Evolutionary conservation across 257 asterid genomes (phyloP), one percentile per base, ranked within the genome.

Genomic region (Solanum clarkiae): DNA sequence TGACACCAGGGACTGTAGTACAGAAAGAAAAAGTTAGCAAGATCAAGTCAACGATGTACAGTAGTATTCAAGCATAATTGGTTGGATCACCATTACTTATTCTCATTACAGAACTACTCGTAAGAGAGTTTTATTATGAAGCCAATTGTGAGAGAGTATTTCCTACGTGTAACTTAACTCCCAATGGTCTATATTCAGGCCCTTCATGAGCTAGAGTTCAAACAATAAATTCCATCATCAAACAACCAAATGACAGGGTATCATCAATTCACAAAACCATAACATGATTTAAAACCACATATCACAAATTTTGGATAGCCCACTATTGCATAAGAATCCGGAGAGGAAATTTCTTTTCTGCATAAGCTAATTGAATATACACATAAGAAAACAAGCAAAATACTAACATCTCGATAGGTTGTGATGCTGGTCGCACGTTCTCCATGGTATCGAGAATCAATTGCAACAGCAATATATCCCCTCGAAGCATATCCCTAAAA

Each of bases 371-470:
- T 69, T 68, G 83, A 74, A 86, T 36, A 40, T 69, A 36, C 24
- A 40, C 53, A 16, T 9, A 17, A 69, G 79, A 24, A 69, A 36
- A 69, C 6, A 10, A 9, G 26, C 16, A 69, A 69, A 69, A 17
- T 69, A 69, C 26, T 51, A 85, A 95, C 99, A 65, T 95, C 97
- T 89, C 87, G 90, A 90, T 96, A 96, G 86, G 97, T 96, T 7
- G 98, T 93, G 87, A 92, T 42, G 86, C 66, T 91, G 88, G 84
- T 91, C 16, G 98, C 99, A 86, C 98, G 98, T 69, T 96, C 98
- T 75, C 99, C 99, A 86, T 96, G 99, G 85, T 93, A 94, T 68
- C 99, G 95, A 85, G 99, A 96, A 90, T 96, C 99, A 85, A 95
- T 92, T 83, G 99, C 98, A 88, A 96, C 69, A 40, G 97, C 86